Conservation (phyloP, 2,329 filamentous ascomycete species). For the Incumbomyces lentus region DNA sequence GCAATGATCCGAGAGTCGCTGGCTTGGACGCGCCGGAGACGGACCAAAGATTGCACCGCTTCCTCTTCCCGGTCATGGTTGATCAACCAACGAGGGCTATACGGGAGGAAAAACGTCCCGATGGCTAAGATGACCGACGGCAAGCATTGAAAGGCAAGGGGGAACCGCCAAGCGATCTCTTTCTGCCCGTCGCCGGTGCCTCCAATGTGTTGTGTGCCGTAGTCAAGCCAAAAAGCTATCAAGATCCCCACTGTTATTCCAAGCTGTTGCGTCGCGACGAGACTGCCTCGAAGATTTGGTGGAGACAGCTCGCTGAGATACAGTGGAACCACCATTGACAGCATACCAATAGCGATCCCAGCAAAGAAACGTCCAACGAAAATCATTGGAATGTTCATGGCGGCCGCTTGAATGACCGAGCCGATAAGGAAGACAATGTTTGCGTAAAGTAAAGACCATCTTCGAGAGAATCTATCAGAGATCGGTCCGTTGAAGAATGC, state of each 20-base stretch:
- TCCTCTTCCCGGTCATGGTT: constrained; percentile 61
- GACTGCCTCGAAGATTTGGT: constrained; percentile 32
- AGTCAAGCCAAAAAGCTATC: constrained; percentile 32
- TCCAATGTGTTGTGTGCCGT: constrained; percentile 51
- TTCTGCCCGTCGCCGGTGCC: constrained; percentile 49
- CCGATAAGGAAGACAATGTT: constrained; percentile 29
- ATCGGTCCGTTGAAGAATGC: constrained; percentile 27
- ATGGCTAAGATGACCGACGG: constrained; percentile 55
- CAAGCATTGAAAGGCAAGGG: constrained; percentile 58
- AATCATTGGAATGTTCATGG: constrained; percentile 25
- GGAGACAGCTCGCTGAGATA: constrained; percentile 29
- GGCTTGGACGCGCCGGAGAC: constrained; percentile 40
- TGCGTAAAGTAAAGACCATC: constrained; percentile 24
- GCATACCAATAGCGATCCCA: constrained; percentile 33
- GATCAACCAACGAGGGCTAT: constrained; percentile 64
- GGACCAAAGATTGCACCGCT: constrained; percentile 47
- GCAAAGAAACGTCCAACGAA: constrained; percentile 31
- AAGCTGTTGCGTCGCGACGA: constrained; percentile 34
- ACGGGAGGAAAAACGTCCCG: constrained; percentile 69
- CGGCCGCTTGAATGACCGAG: constrained; percentile 39
- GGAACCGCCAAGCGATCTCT: constrained; percentile 62
- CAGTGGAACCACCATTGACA: constrained; percentile 33
- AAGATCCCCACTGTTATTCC: constrained; percentile 37
- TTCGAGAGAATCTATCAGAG: constrained; percentile 26
- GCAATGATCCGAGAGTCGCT: constrained; percentile 61